Conservation (phyloP, 129 eudicot genomes). For the sunflower (Helianthus annuus) region DNA sequence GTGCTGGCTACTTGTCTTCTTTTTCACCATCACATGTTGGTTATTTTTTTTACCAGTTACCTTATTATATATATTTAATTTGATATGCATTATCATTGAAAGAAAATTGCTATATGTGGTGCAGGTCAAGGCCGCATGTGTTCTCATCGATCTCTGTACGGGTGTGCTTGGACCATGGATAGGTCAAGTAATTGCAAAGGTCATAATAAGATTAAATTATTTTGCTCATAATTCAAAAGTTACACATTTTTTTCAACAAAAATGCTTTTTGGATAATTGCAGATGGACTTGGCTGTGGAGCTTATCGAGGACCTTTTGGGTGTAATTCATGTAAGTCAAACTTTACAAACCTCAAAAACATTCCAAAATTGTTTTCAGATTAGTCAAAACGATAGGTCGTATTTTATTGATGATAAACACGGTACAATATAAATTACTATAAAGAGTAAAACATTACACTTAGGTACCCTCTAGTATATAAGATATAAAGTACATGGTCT, state of each 20-base stretch:
- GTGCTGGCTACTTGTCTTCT: conserved; percentile 96
- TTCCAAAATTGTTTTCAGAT: background rate
- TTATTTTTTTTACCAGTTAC: conserved; percentile 26
- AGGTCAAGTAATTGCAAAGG: conserved; percentile 89
- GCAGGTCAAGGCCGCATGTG: conserved; percentile 90
- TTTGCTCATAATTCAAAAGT: background rate
- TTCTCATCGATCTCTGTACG: conserved; percentile 88
- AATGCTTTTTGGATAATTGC: conserved; percentile 24
- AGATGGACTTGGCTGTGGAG: conserved; percentile 90
- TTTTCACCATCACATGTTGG: conserved; percentile 90
- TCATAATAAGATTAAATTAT: conserved; percentile 7
- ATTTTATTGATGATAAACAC: too few species aligned
- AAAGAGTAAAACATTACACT: too few species aligned
- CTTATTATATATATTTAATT: background rate
- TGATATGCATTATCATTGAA: background rate
- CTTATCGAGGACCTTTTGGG: conserved; percentile 91
- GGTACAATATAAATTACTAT: too few species aligned
- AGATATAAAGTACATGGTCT: too few species aligned
- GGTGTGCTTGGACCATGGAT: conserved; percentile 95
- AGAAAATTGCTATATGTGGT: conserved; percentile 22
- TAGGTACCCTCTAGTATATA: too few species aligned
- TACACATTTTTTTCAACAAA: conserved; percentile 9
- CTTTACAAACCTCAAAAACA: background rate
- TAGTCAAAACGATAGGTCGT: background rate
- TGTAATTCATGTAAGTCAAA: conserved; percentile 69